These are phyloP conservation scores for Globisporangium spinosum DNA, from an alignment of 352 stramenopile genomes.

Conservation along the genomic window DNA sequence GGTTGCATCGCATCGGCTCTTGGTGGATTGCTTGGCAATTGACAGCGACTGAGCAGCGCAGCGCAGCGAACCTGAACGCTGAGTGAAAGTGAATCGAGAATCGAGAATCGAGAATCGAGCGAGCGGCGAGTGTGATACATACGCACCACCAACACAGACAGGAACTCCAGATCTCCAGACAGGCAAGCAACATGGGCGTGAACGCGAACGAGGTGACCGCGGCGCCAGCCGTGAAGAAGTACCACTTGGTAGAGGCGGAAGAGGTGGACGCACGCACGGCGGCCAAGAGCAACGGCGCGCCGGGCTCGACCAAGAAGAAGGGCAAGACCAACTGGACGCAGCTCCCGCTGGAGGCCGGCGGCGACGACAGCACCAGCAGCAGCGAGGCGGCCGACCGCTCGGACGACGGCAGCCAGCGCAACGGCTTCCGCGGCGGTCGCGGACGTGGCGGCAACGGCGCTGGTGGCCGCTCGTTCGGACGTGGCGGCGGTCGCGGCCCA, in stretches of 20 bases:
- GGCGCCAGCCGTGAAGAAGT: slow-evolving; percentile 52
- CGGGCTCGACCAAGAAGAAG: slow-evolving; percentile 44
- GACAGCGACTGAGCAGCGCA: neutral
- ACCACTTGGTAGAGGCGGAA: slow-evolving; percentile 78
- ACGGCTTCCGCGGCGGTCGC: slow-evolving; percentile 17
- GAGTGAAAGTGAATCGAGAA: neutral
- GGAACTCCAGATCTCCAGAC: slow-evolving; percentile 4
- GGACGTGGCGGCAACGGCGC: slow-evolving; percentile 24
- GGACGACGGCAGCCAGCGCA: slow-evolving; percentile 18
- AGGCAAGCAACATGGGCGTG: slow-evolving; percentile 27
- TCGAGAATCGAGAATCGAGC: neutral
- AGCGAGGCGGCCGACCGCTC: slow-evolving; percentile 10
- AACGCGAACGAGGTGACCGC: slow-evolving; percentile 27
- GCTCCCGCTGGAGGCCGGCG: slow-evolving; percentile 43
- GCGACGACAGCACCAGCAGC: slow-evolving; percentile 24
- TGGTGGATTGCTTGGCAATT: neutral
- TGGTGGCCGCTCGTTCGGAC: slow-evolving; percentile 16
- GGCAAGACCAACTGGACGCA: slow-evolving; percentile 77
- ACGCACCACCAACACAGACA: neutral
- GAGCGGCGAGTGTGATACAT: slow-evolving; percentile 2
- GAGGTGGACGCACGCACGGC: slow-evolving; percentile 46
- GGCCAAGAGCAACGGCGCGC: slow-evolving; percentile 3
- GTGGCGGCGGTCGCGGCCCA: slow-evolving; percentile 32
- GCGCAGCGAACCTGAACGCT: neutral
- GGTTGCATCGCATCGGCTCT: neutral